Evolutionary conservation across 345 rosid species (phyloP).

Genomic region (Citrus medica): DNA sequence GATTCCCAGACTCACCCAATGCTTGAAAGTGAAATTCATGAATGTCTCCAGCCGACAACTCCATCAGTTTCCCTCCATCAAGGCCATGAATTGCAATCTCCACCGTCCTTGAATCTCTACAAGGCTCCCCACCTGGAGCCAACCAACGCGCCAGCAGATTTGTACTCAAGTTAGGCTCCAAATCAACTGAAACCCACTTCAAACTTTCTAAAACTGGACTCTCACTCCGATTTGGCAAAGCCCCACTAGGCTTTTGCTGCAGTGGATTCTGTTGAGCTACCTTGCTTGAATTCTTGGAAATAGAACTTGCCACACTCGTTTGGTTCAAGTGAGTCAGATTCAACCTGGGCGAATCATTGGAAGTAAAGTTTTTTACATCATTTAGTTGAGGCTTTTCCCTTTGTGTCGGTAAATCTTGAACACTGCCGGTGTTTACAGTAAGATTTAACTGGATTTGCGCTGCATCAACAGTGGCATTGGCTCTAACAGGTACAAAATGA

Average conservation of each 20-base stretch:
- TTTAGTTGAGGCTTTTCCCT: constrained; percentile 1
- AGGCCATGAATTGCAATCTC: constrained; percentile 53
- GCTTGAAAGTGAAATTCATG: constrained; percentile 69
- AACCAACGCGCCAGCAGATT: constrained; percentile 58
- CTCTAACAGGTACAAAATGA: constrained; percentile 14
- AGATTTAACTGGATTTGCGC: background rate
- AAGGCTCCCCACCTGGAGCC: constrained; percentile 64
- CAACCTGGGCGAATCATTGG: background rate
- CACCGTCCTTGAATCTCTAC: constrained; percentile 54
- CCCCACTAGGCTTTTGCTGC: background rate
- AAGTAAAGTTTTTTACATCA: background rate
- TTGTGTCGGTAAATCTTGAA: constrained; percentile 9
- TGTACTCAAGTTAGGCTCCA: constrained; percentile 45
- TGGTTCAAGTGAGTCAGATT: background rate
- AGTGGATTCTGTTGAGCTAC: background rate
- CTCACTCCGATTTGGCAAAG: background rate
- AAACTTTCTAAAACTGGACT: background rate
- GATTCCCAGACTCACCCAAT: constrained; percentile 46
- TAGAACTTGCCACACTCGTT: background rate
- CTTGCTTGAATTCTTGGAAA: background rate
- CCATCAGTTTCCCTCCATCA: constrained; percentile 48
- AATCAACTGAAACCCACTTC: constrained; percentile 52
- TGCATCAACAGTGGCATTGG: constrained; percentile 1
- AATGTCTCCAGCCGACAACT: constrained; percentile 57
- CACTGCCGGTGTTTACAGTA: background rate